Base-by-base conservation (phyloP, 345 rosid genomes). In the Lepidium aucheri region DNA sequence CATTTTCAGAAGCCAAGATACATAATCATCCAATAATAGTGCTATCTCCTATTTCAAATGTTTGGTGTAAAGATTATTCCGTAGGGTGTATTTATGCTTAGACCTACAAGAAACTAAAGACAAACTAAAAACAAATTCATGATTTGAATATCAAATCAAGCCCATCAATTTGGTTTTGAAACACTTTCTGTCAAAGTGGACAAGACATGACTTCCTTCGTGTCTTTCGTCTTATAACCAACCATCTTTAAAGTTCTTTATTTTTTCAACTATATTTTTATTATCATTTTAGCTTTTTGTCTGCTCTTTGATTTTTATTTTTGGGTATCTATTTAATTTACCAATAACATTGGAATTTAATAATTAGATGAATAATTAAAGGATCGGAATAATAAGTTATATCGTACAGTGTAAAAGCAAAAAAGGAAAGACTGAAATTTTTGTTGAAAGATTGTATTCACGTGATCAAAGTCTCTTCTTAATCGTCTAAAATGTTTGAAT, bases 161-260 rank as follows among this genome's bases (percentile, higher is more conserved):
- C 71, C 75, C 65, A 72, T 65, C 71, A 65, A 50, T 57, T 72
- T 72, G 66, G 76, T 52, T 46, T 46, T 71, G 50, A 71, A 55
- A 54, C 70, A 2, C 65, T 71, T 71, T 71, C 36, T 71, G 75
- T 71, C 75, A 63, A 54, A 46, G 49, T 57, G 18, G 76, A 72
- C 65, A 64, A 64, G 76, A 72, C 71, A 16, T 50, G 76, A 72
- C 71, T 30, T 39, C 50, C 65, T 40, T 72, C 59, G 30, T 47
- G 65, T 64, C 76, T 57, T 58, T 57, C 47, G 42, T 65, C 14
- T 47, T 57, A 65, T 28, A 65, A 72, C 76, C 76, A 72, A 65
- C 76, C 76, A 72, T 56, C 53, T 58, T 33, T 22, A 26, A 72
- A 57, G n/a, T 22, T 64, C 36, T 20, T 51, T 38, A 43, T 35